These are phyloP conservation scores for Tetrapisispora nanseiensis DNA, from an alignment of 805 yeast species.

Conservation along the genomic window DNA sequence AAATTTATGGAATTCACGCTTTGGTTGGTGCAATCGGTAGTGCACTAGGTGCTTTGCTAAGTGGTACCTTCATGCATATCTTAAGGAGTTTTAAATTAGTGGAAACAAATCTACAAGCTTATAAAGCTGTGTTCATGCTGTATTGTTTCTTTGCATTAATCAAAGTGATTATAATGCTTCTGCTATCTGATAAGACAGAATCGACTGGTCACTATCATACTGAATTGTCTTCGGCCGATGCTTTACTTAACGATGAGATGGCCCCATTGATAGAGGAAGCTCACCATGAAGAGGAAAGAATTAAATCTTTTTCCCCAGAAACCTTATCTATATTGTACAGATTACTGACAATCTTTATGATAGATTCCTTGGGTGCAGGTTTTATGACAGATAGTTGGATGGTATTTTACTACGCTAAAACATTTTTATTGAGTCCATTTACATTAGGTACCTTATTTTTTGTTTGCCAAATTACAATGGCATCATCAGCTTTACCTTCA, in stretches of 20 bases:
- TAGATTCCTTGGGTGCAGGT: slow-evolving; percentile 83
- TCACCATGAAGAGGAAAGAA: slow-evolving; percentile 3
- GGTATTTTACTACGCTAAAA: slow-evolving; percentile 62
- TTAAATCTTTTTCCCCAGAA: slow-evolving; percentile 27
- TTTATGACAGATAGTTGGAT: slow-evolving; percentile 86
- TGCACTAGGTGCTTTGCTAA: slow-evolving; percentile 57
- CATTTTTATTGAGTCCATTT: slow-evolving; percentile 45
- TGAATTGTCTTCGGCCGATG: slow-evolving; percentile 9
- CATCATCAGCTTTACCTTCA: slow-evolving; percentile 68
- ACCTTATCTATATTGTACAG: slow-evolving; percentile 38
- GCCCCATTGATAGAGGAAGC: slow-evolving; percentile 18
- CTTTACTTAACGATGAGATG: slow-evolving; percentile 18
- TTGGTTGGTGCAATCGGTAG: slow-evolving; percentile 60
- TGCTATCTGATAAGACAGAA: slow-evolving; percentile 48
- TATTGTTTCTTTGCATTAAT: slow-evolving; percentile 46
- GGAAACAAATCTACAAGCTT: slow-evolving; percentile 33
- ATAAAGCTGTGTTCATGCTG: slow-evolving; percentile 45
- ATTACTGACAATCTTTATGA: slow-evolving; percentile 55
- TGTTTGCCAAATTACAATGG: slow-evolving; percentile 48
- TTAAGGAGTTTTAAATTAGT: slow-evolving; percentile 31
- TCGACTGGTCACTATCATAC: slow-evolving; percentile 20
- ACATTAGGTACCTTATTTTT: slow-evolving; percentile 62
- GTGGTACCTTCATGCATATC: slow-evolving; percentile 51
- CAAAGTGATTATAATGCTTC: slow-evolving; percentile 43
- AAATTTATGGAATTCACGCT: slow-evolving; percentile 66